A percentile compares a stretch with the other conserved stretches of the same genome.
These are phyloP conservation scores for Cordyceps cicadae DNA, from an alignment of 2,329 filamentous ascomycete species.

Conservation along the genomic window DNA sequence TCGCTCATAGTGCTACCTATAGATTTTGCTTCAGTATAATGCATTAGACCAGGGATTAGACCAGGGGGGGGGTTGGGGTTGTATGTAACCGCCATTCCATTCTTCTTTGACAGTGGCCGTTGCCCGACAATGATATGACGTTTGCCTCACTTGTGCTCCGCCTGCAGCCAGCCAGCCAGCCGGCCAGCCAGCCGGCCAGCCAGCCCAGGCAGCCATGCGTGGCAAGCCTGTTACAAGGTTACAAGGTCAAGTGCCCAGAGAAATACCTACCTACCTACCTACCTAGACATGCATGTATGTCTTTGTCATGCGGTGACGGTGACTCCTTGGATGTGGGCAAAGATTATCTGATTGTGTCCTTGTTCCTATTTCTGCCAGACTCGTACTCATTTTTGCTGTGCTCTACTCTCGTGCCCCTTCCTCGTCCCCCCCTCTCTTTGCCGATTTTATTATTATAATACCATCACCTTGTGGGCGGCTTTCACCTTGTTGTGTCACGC, in stretches of 20 bases:
- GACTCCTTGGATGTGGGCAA: not conserved
- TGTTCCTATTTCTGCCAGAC: not conserved
- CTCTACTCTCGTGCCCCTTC: not conserved
- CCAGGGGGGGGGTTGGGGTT: not conserved
- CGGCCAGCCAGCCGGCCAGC: not conserved
- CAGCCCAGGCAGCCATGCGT: slow-evolving; percentile 7
- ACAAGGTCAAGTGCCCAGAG: not conserved
- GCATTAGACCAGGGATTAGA: not conserved
- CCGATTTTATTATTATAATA: not conserved
- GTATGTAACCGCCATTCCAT: not conserved
- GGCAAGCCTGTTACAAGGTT: not conserved
- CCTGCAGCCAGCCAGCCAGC: slow-evolving; percentile 1
- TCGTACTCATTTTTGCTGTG: too few relatives aligned
- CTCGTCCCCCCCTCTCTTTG: too few relatives aligned
- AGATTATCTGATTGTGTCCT: not conserved
- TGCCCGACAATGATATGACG: not conserved
- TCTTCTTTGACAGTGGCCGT: not conserved
- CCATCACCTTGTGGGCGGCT: slow-evolving; percentile 2
- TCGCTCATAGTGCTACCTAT: not conserved
- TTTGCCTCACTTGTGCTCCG: slow-evolving; percentile 4
- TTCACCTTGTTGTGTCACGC: slow-evolving; percentile 6
- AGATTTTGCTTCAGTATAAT: not conserved
- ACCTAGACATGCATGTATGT: not conserved
- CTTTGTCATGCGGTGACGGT: not conserved
- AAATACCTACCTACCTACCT: too few relatives aligned